Percentiles rank a stretch among this genome's conserved stretches.
These are phyloP conservation scores for Lactifluus hygrophoroides DNA, from an alignment of 768 basidiomycete species.

Conservation along the genomic window DNA sequence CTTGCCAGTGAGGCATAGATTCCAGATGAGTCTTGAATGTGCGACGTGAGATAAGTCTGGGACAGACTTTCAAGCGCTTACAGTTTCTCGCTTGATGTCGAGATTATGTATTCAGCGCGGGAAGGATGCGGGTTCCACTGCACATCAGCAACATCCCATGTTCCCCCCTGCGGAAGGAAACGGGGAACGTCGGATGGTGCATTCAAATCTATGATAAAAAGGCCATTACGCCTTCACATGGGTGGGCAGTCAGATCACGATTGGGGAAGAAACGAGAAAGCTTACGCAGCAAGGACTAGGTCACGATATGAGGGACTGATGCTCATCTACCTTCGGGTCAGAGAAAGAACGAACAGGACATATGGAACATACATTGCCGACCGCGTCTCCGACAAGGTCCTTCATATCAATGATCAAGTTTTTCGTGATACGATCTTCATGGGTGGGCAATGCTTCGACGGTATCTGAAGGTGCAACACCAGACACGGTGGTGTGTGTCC, in stretches of 20 bases:
- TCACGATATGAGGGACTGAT: constrained; percentile 86
- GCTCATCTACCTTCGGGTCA: constrained; percentile 54
- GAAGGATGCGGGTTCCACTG: constrained; percentile 85
- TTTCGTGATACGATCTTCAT: constrained; percentile 51
- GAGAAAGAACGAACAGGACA: not conserved
- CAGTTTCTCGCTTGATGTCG: constrained; percentile 86
- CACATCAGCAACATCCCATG: constrained; percentile 91
- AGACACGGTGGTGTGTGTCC: not conserved
- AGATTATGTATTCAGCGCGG: constrained; percentile 73
- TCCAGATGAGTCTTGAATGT: constrained; percentile 76
- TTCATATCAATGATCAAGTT: constrained; percentile 75
- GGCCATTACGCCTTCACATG: constrained; percentile 59
- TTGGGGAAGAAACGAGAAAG: constrained; percentile 1
- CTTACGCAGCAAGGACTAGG: constrained; percentile 82
- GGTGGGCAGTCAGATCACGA: not conserved
- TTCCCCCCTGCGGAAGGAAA: constrained; percentile 92
- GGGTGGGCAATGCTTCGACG: constrained; percentile 22
- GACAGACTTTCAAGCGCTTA: constrained; percentile 28
- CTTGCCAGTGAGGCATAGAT: constrained; percentile 63
- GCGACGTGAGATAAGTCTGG: not conserved
- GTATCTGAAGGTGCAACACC: not conserved
- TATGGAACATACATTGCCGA: constrained; percentile 61
- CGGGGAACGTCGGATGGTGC: constrained; percentile 80
- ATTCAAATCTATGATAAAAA: constrained; percentile 93
- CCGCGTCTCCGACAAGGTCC: constrained; percentile 68